Conservation (phyloP, 2,329 filamentous ascomycete genomes). For the Penicillium sp. region DNA sequence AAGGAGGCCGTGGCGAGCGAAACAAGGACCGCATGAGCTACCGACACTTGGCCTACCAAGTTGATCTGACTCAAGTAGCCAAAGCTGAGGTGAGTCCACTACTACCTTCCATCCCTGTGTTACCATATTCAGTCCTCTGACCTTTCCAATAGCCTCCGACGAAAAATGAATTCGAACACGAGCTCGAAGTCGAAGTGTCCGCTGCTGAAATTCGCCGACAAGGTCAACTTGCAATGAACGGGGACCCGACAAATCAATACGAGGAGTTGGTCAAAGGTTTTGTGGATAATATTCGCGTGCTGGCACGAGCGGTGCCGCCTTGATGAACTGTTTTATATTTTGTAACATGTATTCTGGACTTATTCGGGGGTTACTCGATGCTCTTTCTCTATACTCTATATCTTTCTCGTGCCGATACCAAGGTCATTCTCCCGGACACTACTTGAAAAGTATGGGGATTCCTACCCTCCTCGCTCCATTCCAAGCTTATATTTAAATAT, state of each 20-base stretch:
- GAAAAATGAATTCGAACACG: constrained; percentile 47
- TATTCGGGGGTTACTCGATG: constrained; percentile 3
- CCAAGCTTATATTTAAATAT: no score
- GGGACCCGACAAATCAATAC: constrained; percentile 44
- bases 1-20: constrained; percentile 56
- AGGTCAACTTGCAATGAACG: constrained; percentile 41
- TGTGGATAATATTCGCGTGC: constrained; percentile 49
- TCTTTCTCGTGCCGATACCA: constrained; percentile 15
- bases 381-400: constrained; percentile 3
- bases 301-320: constrained; percentile 43
- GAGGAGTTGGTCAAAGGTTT: constrained; percentile 50
- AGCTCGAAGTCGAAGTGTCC: constrained; percentile 51
- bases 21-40: constrained; percentile 92
- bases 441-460: no score
- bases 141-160: constrained; percentile 23
- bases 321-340: constrained; percentile 21
- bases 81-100: constrained; percentile 45
- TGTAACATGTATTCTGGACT: constrained; percentile 19
- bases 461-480: no score
- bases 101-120: constrained; percentile 5
- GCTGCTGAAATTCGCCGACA: constrained; percentile 46
- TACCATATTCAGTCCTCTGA: constrained; percentile 15
- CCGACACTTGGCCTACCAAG: constrained; percentile 78
- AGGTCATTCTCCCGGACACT: no score
- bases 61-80: constrained; percentile 91